Base-by-base conservation (phyloP, 352 stramenopile species). In the Pythium utonaiense region DNA sequence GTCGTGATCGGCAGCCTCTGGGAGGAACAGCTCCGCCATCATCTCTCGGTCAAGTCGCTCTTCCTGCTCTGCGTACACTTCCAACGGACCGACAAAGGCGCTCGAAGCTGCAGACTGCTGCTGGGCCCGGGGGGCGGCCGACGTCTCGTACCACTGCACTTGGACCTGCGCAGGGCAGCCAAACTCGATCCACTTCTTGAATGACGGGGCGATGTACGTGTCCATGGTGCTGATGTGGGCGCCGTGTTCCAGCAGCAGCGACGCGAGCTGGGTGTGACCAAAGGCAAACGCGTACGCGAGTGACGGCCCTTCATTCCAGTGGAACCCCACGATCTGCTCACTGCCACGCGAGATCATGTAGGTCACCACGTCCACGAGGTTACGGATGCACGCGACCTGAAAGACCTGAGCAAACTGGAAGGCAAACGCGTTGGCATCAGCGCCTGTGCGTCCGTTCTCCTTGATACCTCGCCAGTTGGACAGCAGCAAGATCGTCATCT, bases 371-470 rank as follows among this genome's bases (percentile, higher is more conserved):
- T 54, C 57, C 0, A 53, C 48, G 48, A 86, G 66, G 36, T 57
- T 42, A 21, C 76, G 79, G 49, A 91, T 88, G 31, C 79, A 89
- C 30, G 79, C 79, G 7, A 84, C 47, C 48, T 89, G 82, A 34
- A 89, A 82, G 13, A 70, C 76, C 42, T 73, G 59, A 6, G 79
- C 78, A 49, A 89, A 91, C 56, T 89, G 82, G 36, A 89, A 88
- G 2, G 78, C 74, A 64, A 89, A 89, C 6, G 73, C 67, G 42
- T 61, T 74, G 0, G 71, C 54, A 42, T 78, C 74, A 13, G 44
- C 65, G 4, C 52, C 65, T 14, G 52, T 70, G 9, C 42, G 27
- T 1, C 53, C 65, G 52, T 74, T 78, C 58, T 79, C 74, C 42
- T 77, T 80, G 40, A 74, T 69, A 1, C 70, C 69, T 27, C 77